Evolutionary conservation across 176 grass and related monocot genomes (phyloP).

Genomic region (Leersia perrieri): DNA sequence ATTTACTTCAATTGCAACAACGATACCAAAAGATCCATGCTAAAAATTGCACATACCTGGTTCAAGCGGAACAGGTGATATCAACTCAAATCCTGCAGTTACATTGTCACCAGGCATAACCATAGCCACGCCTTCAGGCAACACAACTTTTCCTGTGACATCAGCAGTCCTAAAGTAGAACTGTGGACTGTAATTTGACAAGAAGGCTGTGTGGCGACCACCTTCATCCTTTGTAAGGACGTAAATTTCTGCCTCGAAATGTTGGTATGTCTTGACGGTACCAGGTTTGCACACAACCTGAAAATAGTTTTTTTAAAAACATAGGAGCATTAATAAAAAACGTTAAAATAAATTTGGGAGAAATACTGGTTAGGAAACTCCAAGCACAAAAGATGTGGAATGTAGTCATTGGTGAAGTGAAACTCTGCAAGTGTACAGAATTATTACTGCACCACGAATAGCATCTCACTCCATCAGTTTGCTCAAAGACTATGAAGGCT

Average conservation of each 20-base stretch:
- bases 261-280: constrained; percentile 74
- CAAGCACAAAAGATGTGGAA: not conserved
- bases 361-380: not conserved
- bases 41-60: constrained; percentile 43
- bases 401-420: not conserved
- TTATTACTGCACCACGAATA: not conserved
- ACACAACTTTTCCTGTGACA: constrained; percentile 77
- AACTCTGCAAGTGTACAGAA: not conserved
- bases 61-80: constrained; percentile 80
- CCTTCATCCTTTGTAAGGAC: constrained; percentile 93
- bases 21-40: not conserved
- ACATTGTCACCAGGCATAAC: constrained; percentile 98
- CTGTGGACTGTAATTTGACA: constrained; percentile 88
- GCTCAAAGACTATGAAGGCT: not conserved
- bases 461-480: not conserved
- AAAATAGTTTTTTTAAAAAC: constrained; percentile 6
- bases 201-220: constrained; percentile 83
- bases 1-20: not conserved
- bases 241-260: constrained; percentile 91
- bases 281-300: constrained; percentile 91
- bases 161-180: constrained; percentile 98
- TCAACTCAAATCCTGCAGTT: constrained; percentile 77
- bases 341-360: not conserved
- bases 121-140: constrained; percentile 63
- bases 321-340: not conserved